Conservation (phyloP, 495 filamentous ascomycete species). For the Xylaria longipes region DNA sequence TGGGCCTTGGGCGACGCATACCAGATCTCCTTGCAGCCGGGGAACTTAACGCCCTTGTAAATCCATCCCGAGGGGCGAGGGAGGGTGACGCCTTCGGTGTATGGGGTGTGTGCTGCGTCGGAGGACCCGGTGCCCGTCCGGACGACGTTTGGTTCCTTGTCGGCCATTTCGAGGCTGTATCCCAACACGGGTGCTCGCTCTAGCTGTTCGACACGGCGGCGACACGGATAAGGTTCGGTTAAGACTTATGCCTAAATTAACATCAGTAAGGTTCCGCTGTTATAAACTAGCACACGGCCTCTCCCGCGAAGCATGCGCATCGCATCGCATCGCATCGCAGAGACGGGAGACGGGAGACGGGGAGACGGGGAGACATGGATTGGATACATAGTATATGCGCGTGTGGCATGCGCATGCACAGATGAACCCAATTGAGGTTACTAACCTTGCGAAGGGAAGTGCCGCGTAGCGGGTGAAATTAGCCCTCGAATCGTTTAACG, state of each 20-base stretch:
- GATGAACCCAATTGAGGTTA: background rate
- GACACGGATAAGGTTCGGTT: background rate
- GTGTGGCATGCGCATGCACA: slow-evolving; percentile 1
- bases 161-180: slow-evolving; percentile 18
- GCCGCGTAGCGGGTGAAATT: slow-evolving; percentile 11
- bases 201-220: background rate
- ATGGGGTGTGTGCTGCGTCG: background rate
- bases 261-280: background rate
- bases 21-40: slow-evolving; percentile 62
- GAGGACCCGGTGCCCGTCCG: slow-evolving; percentile 6
- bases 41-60: slow-evolving; percentile 64
- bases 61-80: slow-evolving; percentile 64
- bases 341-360: background rate
- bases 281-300: background rate
- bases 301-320: background rate
- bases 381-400: background rate
- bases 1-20: slow-evolving; percentile 80
- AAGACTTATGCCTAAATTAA: background rate
- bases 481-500: slow-evolving; percentile 14
- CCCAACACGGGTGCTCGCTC: background rate
- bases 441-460: slow-evolving; percentile 20
- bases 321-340: no score
- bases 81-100: slow-evolving; percentile 23
- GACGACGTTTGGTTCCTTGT: slow-evolving; percentile 19
- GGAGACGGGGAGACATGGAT: background rate